Evolutionary conservation across 2,329 filamentous ascomycete genomes (phyloP), one percentile per base, ranked within the genome.

Genomic region (Beauveria bassiana): DNA sequence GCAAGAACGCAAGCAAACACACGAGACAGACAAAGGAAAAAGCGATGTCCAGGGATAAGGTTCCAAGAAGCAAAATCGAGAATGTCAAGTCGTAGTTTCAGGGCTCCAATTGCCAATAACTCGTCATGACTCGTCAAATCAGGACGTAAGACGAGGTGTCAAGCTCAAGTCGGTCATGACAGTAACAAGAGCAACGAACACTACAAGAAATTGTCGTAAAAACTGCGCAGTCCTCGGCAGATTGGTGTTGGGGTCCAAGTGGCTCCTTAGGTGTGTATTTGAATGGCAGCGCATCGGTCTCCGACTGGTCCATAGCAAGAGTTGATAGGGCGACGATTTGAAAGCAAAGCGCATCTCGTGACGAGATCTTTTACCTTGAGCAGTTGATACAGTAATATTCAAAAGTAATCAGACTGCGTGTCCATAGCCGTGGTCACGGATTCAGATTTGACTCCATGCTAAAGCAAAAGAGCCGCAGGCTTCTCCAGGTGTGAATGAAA

Each of bases 321-420:
- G 22, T 18, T 58, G 31, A 49, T 40, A 12, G 14, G 12, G 34
- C 10, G 34, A 38, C 38, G 47, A 20, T 52, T 51, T 40, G 47
- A 59, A 31, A 59, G 12, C 18, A 52, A 12, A 16, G 3, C 8
- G 18, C 10, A 52, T 43, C 57, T 59, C 47, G 4, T 5, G 28
- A 42, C 8, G 57, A 59, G 57, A 43, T 22, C n/a, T 16, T 50
- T 52, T 59, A 59, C 57, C 57, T 50, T 51, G 18, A 34, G 47
- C 57, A 59, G 57, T 42, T 59, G 57, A 59, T 43, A 59, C 57
- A 59, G 47, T 59, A 59, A 52, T 59, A 52, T 59, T 59, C 57
- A 59, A n/a, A 52, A 59, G 57, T 52, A 59, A 14, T 59, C 57
- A 59, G 24, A 59, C 57, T 59, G 57, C 57, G 31, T 45, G 46